Evolutionary conservation across 176 grass and related monocot species (phyloP).

Genomic region (Luzula sylvatica): DNA sequence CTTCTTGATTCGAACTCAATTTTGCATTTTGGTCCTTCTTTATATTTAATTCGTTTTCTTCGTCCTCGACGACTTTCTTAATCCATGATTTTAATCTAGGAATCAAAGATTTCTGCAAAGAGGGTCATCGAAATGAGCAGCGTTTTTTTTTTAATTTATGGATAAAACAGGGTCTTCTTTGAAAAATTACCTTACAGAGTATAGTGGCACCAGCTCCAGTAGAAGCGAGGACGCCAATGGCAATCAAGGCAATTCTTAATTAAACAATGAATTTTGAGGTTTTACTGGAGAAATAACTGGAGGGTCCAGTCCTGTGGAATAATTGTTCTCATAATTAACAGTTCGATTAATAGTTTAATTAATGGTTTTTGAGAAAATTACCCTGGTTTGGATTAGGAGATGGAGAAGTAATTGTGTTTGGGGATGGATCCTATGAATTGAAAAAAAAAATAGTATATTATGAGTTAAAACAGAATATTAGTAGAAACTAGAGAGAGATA

Average conservation of each 20-base stretch:
- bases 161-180: background rate
- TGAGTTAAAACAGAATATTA: background rate
- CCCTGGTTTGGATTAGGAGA: slow-evolving; percentile 23
- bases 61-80: slow-evolving; percentile 49
- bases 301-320: slow-evolving; percentile 9
- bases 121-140: background rate
- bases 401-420: slow-evolving; percentile 12
- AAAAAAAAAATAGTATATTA: background rate
- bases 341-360: background rate
- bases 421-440: slow-evolving; percentile 46
- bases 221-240: slow-evolving; percentile 55
- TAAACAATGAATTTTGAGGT: slow-evolving; percentile 26
- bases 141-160: background rate
- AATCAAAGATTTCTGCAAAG: slow-evolving; percentile 68
- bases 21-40: slow-evolving; percentile 7
- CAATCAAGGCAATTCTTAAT: slow-evolving; percentile 59
- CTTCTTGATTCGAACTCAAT: slow-evolving; percentile 37
- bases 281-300: slow-evolving; percentile 13
- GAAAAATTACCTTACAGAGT: slow-evolving; percentile 52
- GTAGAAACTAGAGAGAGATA: background rate
- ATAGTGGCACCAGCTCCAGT: slow-evolving; percentile 55
- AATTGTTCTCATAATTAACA: background rate
- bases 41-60: slow-evolving; percentile 28
- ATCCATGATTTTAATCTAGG: slow-evolving; percentile 84
- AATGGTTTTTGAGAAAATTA: slow-evolving; percentile 8